These are phyloP conservation scores for Lathyrus sativus DNA, from an alignment of 306 rosid species.

Conservation along the genomic window DNA sequence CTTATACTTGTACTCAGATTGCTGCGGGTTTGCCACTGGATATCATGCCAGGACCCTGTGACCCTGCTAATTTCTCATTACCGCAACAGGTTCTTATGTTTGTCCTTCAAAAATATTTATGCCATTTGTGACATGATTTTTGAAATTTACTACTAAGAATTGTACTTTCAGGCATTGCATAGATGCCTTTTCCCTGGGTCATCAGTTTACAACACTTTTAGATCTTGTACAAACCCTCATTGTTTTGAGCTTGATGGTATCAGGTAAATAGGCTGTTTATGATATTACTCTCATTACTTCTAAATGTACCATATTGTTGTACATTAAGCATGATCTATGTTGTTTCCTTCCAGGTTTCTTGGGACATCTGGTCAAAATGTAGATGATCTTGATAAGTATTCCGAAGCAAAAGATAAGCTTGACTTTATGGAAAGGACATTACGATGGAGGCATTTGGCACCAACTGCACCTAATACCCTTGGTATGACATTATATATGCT, in stretches of 20 bases:
- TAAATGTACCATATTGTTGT: not conserved
- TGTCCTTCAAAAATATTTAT: conserved; percentile 32
- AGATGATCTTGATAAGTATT: conserved; percentile 87
- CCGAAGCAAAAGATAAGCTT: conserved; percentile 77
- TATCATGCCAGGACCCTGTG: conserved; percentile 92
- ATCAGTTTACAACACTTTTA: conserved; percentile 79
- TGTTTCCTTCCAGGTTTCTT: conserved; percentile 71
- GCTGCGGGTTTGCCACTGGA: conserved; percentile 81
- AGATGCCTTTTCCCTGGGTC: conserved; percentile 94
- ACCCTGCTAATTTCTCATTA: conserved; percentile 84
- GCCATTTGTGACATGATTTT: conserved; percentile 25
- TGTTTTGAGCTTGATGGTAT: conserved; percentile 77
- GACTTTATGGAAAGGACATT: conserved; percentile 93
- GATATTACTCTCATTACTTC: conserved; percentile 24
- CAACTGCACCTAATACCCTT: conserved; percentile 97
- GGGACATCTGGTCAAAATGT: conserved; percentile 94
- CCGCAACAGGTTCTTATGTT: conserved; percentile 83
- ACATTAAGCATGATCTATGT: conserved; percentile 32
- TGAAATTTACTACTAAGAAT: conserved; percentile 43
- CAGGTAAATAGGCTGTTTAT: conserved; percentile 53
- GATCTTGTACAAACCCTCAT: conserved; percentile 94
- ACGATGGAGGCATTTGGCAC: conserved; percentile 96
- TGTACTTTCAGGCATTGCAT: conserved; percentile 75
- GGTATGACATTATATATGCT: conserved; percentile 55
- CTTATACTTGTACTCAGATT: conserved; percentile 57